Conservation (phyloP, 1,284 basidiomycete genomes). For the Ceratobasidium sp. region DNA sequence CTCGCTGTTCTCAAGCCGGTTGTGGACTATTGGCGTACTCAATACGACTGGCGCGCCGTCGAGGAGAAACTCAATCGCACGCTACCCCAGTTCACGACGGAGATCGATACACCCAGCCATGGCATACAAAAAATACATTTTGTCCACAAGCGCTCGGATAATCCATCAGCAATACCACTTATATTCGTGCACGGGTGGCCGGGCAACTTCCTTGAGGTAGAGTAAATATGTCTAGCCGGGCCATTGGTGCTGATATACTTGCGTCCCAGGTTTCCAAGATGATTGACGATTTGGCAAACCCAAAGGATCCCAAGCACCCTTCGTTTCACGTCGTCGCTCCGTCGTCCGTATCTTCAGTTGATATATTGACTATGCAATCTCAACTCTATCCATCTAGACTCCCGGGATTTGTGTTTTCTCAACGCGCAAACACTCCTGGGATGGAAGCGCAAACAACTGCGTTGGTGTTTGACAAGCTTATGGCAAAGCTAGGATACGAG, state of each 20-base stretch:
- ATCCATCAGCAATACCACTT: conserved; percentile 42
- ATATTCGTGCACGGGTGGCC: conserved; percentile 44
- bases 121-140: conserved; percentile 37
- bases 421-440: conserved; percentile 43
- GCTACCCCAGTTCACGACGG: conserved; percentile 43
- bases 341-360: conserved; percentile 39
- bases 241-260: no score
- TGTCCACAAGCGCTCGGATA: conserved; percentile 40
- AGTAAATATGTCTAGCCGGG: neutral
- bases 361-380: neutral
- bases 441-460: conserved; percentile 41
- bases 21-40: conserved; percentile 43
- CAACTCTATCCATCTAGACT: conserved; percentile 32
- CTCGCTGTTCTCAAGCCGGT: conserved; percentile 29
- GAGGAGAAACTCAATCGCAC: conserved; percentile 42
- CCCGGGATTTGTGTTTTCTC: conserved; percentile 46
- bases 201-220: conserved; percentile 45
- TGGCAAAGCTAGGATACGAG: conserved; percentile 45
- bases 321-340: conserved; percentile 46
- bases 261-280: conserved; percentile 44
- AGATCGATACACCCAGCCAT: conserved; percentile 38
- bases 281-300: conserved; percentile 44
- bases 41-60: conserved; percentile 40
- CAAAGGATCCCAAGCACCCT: conserved; percentile 44
- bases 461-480: conserved; percentile 44